Base-by-base conservation (phyloP, 2,329 filamentous ascomycete species). In the Pestalotiopsis sp. region DNA sequence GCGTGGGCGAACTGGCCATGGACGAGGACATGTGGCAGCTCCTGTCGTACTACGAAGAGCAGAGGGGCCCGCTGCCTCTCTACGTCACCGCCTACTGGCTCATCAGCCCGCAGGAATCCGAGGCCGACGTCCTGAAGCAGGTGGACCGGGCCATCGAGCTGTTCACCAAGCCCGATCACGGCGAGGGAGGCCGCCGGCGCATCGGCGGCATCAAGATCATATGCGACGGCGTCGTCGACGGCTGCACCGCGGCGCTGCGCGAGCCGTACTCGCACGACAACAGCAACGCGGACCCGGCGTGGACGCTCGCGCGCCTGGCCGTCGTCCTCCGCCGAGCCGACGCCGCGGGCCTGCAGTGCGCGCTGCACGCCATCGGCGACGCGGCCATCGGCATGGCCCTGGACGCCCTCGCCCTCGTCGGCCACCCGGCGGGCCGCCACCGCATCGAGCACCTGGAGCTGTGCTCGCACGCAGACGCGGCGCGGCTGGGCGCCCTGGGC, bases 391-490 rank as follows among this genome's bases (percentile, higher is more conserved):
- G 78, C 49, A 86, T 85, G 73, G 88, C 87, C 3, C 82, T 91
- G 66, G 84, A 90, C 69, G 83, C 82, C 0, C 80, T 91, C 20
- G 36, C n/a, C n/a, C 1, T 13, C 11, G 40, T 49, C n/a, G 84
- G 78, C 0, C 78, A 77, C 69, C 80, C 83, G 0, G 80, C 78
- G 0, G 82, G 83, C 12, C 84, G 89, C 2, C 89, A 89, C 59
- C 83, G 89, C 13, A 87, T 91, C 69, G 89, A 91, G 77, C 89
- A 91, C 74, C 79, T 91, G 3, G 89, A 91, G 74, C 81, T 91
- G 38, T 82, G 87, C 0, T 83, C 82, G 0, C 80, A 81, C 0
- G 78, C 80, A 68, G 89, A 90, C 71, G 88, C 86, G 0, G 78
- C 73, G 5, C 80, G 88, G 1, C 81, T 91, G 0, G 89, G 87